Percentiles rank a stretch among this genome's conserved stretches.
Evolutionary conservation across 176 grass and related monocot genomes (phyloP).

Genomic region (Cenchrus fungigraminus): DNA sequence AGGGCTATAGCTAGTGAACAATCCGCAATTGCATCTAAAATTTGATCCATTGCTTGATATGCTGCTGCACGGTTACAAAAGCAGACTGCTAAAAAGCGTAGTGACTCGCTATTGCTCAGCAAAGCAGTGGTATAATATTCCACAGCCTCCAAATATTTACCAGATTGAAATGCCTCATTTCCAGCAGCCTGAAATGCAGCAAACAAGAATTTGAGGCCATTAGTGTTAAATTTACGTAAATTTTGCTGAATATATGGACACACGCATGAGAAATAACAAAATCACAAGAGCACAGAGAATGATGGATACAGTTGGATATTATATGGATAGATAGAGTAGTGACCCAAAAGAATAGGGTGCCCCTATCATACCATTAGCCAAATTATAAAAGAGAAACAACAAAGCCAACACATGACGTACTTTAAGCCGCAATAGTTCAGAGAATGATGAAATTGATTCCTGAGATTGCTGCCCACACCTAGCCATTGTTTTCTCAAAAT

Average conservation of each 20-base stretch:
- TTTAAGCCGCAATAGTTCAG: constrained; percentile 73
- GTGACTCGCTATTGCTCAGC: constrained; percentile 64
- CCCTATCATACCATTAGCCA: constrained; percentile 5
- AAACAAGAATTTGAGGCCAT: constrained; percentile 34
- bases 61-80: constrained; percentile 89
- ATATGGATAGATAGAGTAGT: constrained; percentile 20
- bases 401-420: constrained; percentile 39
- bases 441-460: constrained; percentile 55
- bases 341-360: not conserved
- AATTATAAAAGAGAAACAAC: not conserved
- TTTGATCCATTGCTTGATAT: constrained; percentile 81
- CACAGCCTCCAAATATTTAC: constrained; percentile 81
- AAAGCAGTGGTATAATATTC: constrained; percentile 82
- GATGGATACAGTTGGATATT: not conserved
- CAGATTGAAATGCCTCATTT: constrained; percentile 86
- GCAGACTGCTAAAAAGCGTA: constrained; percentile 72
- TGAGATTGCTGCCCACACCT: constrained; percentile 51
- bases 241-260: constrained; percentile 14
- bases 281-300: not conserved
- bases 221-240: constrained; percentile 11
- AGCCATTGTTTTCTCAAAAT: constrained; percentile 39
- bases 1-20: constrained; percentile 85
- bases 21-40: constrained; percentile 91
- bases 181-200: constrained; percentile 67
- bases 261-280: constrained; percentile 10